Percentiles rank a stretch among this genome's conserved stretches.
Conservation (phyloP, 2,329 filamentous ascomycete genomes). For the Aspergillus felis region DNA sequence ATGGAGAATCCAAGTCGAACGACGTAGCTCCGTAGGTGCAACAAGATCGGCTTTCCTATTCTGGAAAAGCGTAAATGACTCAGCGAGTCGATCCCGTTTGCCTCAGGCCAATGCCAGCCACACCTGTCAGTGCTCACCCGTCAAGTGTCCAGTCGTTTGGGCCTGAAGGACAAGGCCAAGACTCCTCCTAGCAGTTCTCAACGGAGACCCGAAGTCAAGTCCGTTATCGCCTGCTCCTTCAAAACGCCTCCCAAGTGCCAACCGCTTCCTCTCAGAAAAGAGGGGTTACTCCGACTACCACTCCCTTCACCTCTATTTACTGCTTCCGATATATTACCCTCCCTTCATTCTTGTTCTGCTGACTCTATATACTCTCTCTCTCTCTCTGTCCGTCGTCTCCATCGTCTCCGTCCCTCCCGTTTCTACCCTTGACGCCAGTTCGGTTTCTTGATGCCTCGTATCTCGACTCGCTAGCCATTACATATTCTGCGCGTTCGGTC, state of each 20-base stretch:
- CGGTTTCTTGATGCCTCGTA: slow-evolving; percentile 11
- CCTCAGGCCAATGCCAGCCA: background rate
- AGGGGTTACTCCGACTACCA: background rate
- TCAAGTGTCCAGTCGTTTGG: background rate
- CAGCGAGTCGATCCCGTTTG: background rate
- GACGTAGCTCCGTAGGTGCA: background rate
- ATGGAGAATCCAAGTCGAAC: background rate
- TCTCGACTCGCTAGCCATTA: slow-evolving; percentile 14
- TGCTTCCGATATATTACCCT: background rate
- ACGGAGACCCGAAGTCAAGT: background rate
- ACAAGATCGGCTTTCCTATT: background rate
- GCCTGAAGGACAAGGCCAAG: background rate
- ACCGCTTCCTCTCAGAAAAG: background rate
- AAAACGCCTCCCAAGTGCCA: background rate
- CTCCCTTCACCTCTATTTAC: background rate
- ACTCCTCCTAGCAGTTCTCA: no score
- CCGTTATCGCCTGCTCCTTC: background rate
- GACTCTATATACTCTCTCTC: background rate
- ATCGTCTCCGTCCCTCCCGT: background rate
- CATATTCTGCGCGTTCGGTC: slow-evolving; percentile 21
- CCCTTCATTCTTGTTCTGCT: background rate
- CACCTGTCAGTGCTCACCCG: background rate
- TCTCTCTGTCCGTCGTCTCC: background rate
- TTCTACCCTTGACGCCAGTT: slow-evolving; percentile 4
- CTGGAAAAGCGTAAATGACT: background rate